Base-by-base conservation (phyloP, 371 early-diverging fungal species). In the Mortierella sp. region DNA sequence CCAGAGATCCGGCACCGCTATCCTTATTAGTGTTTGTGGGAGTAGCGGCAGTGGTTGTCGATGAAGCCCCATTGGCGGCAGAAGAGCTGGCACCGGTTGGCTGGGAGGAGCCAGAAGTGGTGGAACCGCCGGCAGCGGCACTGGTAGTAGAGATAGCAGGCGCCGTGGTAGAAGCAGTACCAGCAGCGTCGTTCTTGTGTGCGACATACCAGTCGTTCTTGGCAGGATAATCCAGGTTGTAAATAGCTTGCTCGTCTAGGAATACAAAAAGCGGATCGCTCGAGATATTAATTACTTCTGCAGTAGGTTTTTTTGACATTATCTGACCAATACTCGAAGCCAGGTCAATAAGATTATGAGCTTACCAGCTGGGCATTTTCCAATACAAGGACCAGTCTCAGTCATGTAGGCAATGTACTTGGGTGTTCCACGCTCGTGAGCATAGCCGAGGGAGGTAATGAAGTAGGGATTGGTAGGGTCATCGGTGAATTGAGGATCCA, bases 1-100 rank as follows among this genome's bases (percentile, higher is more conserved):
- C 65, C 15, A 85, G 77, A 52, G 84, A 76, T 41, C 63, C 70
- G 59, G 86, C 84, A 62, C 83, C 83, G n/a, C 55, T 65, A 8
- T 13, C 32, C 7, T 28, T 28, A 32, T 48, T 28, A 45, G 47
- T 65, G 15, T 45, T 21, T 3, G 24, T 19, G 36, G 58, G 33
- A 58, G 33, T 8, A 16, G 61, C 43, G 45, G 67, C 0, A 33
- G 32, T 8, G 19, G 22, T 13, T 24, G 24, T 24, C 38, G 33
- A 2, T 45, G 45, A 8, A 33, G 67, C 24, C 58, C 9, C 76
- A n/a, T 72, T 67, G 52, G 58, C 10, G 13, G 43, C 10, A 43
- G 43, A 48, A n/a, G 48, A n/a, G 16, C 19, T 16, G n/a, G 48
- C 7, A 48, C 48, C n/a, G 45, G 45, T 43, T 13, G 45, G 16